Evolutionary conservation across 352 stramenopile genomes (phyloP).

Genomic region (Pythium plurisporium): DNA sequence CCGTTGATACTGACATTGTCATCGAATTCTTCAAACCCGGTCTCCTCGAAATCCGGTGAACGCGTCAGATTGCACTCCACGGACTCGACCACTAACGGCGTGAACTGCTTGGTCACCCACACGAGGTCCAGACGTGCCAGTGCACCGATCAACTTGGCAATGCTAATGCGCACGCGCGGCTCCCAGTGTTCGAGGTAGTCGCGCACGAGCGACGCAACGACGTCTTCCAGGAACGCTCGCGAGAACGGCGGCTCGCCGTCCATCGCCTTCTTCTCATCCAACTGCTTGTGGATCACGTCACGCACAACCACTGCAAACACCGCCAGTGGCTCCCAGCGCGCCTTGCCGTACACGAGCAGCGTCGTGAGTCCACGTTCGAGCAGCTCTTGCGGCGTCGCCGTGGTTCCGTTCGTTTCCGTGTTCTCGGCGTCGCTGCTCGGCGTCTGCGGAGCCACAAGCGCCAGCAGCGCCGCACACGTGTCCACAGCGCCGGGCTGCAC

Average conservation of each 20-base stretch:
- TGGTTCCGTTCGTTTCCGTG: constrained; percentile 5
- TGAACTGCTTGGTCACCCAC: constrained; percentile 59
- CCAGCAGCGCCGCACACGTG: constrained; percentile 33
- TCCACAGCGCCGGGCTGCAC: constrained; percentile 35
- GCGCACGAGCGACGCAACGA: constrained; percentile 34
- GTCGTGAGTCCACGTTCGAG: constrained; percentile 50
- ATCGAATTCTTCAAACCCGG: constrained; percentile 65
- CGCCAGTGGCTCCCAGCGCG: constrained; percentile 74
- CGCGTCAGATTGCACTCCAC: constrained; percentile 68
- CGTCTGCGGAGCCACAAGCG: constrained; percentile 21
- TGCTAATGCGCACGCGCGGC: constrained; percentile 70
- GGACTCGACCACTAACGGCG: constrained; percentile 68
- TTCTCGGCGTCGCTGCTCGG: constrained; percentile 7
- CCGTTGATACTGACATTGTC: constrained; percentile 80
- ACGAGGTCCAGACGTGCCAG: constrained; percentile 57
- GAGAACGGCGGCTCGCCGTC: constrained; percentile 27
- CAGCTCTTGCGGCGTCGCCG: constrained; percentile 23
- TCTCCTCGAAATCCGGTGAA: constrained; percentile 79
- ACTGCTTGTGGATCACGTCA: constrained; percentile 37
- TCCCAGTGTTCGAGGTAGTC: constrained; percentile 84
- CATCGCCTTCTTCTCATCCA: constrained; percentile 25
- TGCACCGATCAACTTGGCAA: constrained; percentile 68
- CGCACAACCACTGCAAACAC: constrained; percentile 56
- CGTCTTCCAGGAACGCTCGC: constrained; percentile 39
- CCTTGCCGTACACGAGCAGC: constrained; percentile 46